A percentile compares a stretch with the other conserved stretches of the same genome.
Evolutionary conservation across 768 basidiomycete species (phyloP).

Genomic region (Leccinellum rugosiceps): DNA sequence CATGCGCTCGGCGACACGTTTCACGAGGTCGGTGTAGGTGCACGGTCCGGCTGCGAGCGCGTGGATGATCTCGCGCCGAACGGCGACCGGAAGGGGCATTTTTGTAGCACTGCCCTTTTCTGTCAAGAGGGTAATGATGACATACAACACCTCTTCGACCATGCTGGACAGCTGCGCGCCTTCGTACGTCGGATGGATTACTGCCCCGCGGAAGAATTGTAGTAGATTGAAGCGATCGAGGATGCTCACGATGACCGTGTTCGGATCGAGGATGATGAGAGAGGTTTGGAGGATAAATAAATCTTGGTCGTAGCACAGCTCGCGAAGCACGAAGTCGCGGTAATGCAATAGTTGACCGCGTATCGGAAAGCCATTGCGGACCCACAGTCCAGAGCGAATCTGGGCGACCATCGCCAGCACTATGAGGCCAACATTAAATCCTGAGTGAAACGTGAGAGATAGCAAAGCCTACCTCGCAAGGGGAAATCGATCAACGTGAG

Average conservation of each 20-base stretch:
- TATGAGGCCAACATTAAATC: conserved; percentile 27
- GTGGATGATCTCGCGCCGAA: conserved; percentile 86
- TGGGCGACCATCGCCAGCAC: conserved; percentile 92
- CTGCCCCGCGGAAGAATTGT: conserved; percentile 71
- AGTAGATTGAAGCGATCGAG: conserved; percentile 86
- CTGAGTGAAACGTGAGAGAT: not conserved
- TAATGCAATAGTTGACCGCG: conserved; percentile 95
- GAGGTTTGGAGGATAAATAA: conserved; percentile 86
- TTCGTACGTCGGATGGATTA: conserved; percentile 59
- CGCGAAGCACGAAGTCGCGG: conserved; percentile 92
- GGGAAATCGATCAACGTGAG: conserved; percentile 86
- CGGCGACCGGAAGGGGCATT: conserved; percentile 58
- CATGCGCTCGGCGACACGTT: conserved; percentile 86
- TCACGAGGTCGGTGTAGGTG: conserved; percentile 87
- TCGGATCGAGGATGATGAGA: conserved; percentile 74
- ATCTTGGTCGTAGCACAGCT: conserved; percentile 96
- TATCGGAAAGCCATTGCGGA: conserved; percentile 94
- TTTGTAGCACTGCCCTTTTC: conserved; percentile 75
- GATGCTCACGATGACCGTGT: conserved; percentile 77
- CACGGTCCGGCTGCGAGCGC: conserved; percentile 85
- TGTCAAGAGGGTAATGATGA: conserved; percentile 81
- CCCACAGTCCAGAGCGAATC: conserved; percentile 94
- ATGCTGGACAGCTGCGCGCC: conserved; percentile 70
- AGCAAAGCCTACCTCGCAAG: conserved; percentile 62
- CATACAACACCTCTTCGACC: conserved; percentile 89